Evolutionary conservation across 73 alveolate genomes (phyloP).

Genomic region (Uronychia binucleata): DNA sequence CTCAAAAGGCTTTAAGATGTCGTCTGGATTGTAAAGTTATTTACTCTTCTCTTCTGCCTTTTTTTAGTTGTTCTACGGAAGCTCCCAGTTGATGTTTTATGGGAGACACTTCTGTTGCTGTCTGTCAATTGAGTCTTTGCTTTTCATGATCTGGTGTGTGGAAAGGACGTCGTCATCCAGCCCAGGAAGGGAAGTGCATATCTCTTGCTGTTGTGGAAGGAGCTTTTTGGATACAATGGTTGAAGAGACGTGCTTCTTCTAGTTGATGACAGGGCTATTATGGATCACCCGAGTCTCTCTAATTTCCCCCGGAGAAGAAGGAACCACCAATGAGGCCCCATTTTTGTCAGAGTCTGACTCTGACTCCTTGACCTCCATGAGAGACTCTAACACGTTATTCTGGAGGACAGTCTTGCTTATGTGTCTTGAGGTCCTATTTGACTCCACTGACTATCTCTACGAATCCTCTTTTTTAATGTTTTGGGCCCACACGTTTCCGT

Average conservation of each 20-base stretch:
- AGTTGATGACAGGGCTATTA: neutral
- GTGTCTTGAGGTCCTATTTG: neutral
- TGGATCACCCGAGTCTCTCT: neutral
- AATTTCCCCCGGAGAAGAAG: neutral
- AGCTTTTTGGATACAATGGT: neutral
- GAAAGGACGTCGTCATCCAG: neutral
- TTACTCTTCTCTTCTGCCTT: too few relatives aligned
- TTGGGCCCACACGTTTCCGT: neutral
- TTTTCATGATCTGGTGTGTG: neutral
- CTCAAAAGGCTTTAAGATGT: too few relatives aligned
- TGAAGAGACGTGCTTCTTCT: neutral
- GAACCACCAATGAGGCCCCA: neutral
- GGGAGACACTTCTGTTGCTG: too few relatives aligned
- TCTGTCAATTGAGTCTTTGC: slow-evolving; percentile 3
- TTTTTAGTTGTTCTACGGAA: too few relatives aligned
- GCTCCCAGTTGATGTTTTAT: neutral
- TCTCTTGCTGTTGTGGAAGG: neutral
- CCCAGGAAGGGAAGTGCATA: neutral
- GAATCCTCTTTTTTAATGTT: neutral
- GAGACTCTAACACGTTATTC: neutral
- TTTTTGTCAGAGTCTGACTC: neutral
- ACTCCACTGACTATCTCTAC: neutral
- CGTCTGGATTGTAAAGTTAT: too few relatives aligned
- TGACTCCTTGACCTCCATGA: neutral
- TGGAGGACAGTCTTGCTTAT: neutral